Evolutionary conservation across 176 grass and related monocot species (phyloP).

Genomic region (Zea luxurians): DNA sequence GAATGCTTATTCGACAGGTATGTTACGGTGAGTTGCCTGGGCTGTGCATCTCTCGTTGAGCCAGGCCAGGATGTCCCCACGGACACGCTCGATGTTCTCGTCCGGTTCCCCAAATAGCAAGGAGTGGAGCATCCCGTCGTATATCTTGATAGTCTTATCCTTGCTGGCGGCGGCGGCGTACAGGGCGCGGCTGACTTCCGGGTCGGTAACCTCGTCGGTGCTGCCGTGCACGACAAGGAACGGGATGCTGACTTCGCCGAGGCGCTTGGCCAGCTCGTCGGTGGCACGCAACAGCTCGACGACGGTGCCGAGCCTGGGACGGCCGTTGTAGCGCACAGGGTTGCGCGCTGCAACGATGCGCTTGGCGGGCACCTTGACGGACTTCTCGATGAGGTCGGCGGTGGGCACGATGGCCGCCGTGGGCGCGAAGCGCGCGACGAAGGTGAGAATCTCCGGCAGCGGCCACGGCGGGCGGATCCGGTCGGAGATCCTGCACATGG

Average conservation of each 20-base stretch:
- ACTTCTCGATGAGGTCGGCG: slow-evolving; percentile 80
- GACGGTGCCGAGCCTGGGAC: slow-evolving; percentile 83
- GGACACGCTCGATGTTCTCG: slow-evolving; percentile 68
- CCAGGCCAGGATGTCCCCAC: slow-evolving; percentile 77
- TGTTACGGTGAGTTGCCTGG: slow-evolving; percentile 10
- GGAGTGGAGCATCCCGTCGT: slow-evolving; percentile 96
- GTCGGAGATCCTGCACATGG: slow-evolving; percentile 95
- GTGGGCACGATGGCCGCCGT: slow-evolving; percentile 87
- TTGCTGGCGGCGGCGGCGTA: slow-evolving; percentile 65
- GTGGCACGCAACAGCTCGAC: slow-evolving; percentile 76
- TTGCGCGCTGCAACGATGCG: slow-evolving; percentile 67
- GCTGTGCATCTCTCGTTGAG: slow-evolving; percentile 62
- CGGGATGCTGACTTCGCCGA: slow-evolving; percentile 72
- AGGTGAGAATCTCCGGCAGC: slow-evolving; percentile 64
- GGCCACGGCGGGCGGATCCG: slow-evolving; percentile 73
- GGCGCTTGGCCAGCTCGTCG: slow-evolving; percentile 54
- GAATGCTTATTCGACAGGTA: slow-evolving; percentile 3
- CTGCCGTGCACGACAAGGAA: slow-evolving; percentile 95
- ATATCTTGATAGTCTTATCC: slow-evolving; percentile 90
- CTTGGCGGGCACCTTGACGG: slow-evolving; percentile 82
- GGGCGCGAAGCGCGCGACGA: slow-evolving; percentile 65
- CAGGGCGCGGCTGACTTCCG: slow-evolving; percentile 67
- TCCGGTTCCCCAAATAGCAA: slow-evolving; percentile 81
- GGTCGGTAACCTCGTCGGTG: slow-evolving; percentile 88
- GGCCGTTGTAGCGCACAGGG: slow-evolving; percentile 70